A percentile compares a stretch with the other conserved stretches of the same genome.
These are phyloP conservation scores for Coniochaeta hoffmannii DNA, from an alignment of 2,329 filamentous ascomycete genomes.

Conservation along the genomic window DNA sequence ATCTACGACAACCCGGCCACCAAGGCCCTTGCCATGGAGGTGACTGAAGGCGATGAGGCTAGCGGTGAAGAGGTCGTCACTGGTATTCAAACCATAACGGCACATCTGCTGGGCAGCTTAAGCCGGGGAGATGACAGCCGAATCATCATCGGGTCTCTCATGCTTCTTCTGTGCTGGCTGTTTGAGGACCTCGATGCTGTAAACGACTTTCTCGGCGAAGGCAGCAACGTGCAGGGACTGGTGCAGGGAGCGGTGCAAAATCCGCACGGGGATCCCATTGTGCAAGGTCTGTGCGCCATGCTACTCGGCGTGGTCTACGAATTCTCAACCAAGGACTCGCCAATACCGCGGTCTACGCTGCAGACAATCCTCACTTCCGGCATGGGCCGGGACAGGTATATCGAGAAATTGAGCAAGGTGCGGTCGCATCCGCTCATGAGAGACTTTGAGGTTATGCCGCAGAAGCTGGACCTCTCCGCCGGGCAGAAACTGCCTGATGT, in stretches of 20 bases:
- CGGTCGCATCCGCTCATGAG: slow-evolving; percentile 72
- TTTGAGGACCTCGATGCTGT: slow-evolving; percentile 89
- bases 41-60: slow-evolving; percentile 83
- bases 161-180: slow-evolving; percentile 81
- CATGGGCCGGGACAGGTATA: slow-evolving; percentile 79
- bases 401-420: slow-evolving; percentile 71
- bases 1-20: slow-evolving; percentile 72
- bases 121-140: slow-evolving; percentile 71
- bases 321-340: slow-evolving; percentile 95
- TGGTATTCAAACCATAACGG: slow-evolving; percentile 79
- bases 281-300: slow-evolving; percentile 77
- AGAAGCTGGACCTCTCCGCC: slow-evolving; percentile 48
- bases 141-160: slow-evolving; percentile 76
- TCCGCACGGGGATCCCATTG: slow-evolving; percentile 53
- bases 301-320: slow-evolving; percentile 88
- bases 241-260: slow-evolving; percentile 65
- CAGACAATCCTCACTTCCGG: slow-evolving; percentile 70
- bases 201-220: slow-evolving; percentile 87
- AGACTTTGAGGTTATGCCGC: slow-evolving; percentile 82
- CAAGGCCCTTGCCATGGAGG: slow-evolving; percentile 70
- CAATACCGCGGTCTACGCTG: slow-evolving; percentile 72
- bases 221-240: slow-evolving; percentile 82
- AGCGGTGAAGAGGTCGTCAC: slow-evolving; percentile 93
- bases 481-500: slow-evolving; percentile 63
- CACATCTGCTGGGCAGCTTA: slow-evolving; percentile 75